Base-by-base conservation (phyloP, 2,329 filamentous ascomycete species). In the Beauveria brongniartii region DNA sequence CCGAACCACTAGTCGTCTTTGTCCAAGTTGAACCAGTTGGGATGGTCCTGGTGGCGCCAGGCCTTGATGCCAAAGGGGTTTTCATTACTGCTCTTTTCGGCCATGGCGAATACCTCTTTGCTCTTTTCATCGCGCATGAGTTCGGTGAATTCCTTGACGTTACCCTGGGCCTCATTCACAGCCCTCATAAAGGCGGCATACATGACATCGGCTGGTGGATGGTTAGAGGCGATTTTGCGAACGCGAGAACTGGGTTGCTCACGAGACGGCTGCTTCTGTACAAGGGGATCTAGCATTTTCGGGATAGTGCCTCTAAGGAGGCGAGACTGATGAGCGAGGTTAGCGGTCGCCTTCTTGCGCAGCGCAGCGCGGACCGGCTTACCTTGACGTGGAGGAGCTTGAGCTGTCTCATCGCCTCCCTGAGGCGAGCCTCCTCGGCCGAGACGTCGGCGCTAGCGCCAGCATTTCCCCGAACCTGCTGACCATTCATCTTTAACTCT, bases 41-140 rank as follows among this genome's bases (percentile, higher is more conserved):
- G 82, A 61, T 87, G 77, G 41, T 87, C 82, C 59, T 75, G 78
- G 22, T 82, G 77, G 53, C 76, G 78, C 85, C 85, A 87, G 2
- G 80, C 78, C 65, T 78, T 81, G 64, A 87, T 85, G 4, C 79
- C 81, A 55, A 78, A 75, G 0, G 82, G 80, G 48, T 85, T 80
- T 44, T 80, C 77, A 58, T 78, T 73, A 20, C 78, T 78, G 65
- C 84, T 86, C 66, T 80, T 77, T 46, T 71, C 75, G 1, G 79
- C 82, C 61, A 81, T 77, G 12, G 80, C 76, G 59, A 87, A 73
- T 12, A 84, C 74, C 57, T 77, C 77, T 50, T 74, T 75, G 63
- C 73, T 80, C 50, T 77, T 74, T 5, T 80, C 78, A 64, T 75
- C 75, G 12, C 71, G 76, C 68, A 81, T 77, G 7, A 79, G 69